phyloP scores from a whole-genome alignment of 257 asterid species.

The Capsicum baccatum region DNA sequence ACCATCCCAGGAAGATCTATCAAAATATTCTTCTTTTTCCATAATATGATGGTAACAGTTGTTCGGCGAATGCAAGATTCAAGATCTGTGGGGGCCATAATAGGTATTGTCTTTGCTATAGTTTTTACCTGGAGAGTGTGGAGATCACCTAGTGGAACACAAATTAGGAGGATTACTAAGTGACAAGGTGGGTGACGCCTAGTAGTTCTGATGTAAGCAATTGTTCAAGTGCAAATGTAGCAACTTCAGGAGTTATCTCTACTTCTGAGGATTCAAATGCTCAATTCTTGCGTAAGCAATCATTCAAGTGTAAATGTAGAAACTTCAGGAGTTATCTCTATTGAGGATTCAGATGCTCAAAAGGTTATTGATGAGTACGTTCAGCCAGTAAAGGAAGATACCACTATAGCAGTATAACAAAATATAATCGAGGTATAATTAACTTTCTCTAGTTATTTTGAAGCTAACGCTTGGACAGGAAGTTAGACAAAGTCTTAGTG shows the following conservation, averaged over 20 bases:
- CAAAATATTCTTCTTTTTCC: background rate
- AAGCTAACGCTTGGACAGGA: conserved; percentile 89
- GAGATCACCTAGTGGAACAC: conserved; percentile 69
- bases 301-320: conserved; percentile 46
- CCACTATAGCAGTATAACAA: background rate
- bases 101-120: conserved; percentile 83
- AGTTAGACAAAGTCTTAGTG: conserved; percentile 80
- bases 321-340: conserved; percentile 46
- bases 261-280: conserved; percentile 63
- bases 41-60: conserved; percentile 4
- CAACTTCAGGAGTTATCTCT: conserved; percentile 48
- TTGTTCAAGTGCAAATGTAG: conserved; percentile 45
- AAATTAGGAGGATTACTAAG: conserved; percentile 65
- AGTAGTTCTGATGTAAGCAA: conserved; percentile 60
- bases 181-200: conserved; percentile 52
- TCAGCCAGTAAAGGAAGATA: conserved; percentile 73
- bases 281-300: conserved; percentile 35
- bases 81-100: conserved; percentile 79
- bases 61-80: conserved; percentile 61
- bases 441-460: conserved; percentile 26
- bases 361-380: conserved; percentile 77
- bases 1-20: background rate
- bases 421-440: background rate
- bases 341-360: conserved; percentile 68
- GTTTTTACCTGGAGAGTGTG: conserved; percentile 88